A percentile compares a stretch with the other conserved stretches of the same genome.
These are phyloP conservation scores for Dryadomyces quercivorus DNA, from an alignment of 2,329 filamentous ascomycete genomes.

Conservation along the genomic window DNA sequence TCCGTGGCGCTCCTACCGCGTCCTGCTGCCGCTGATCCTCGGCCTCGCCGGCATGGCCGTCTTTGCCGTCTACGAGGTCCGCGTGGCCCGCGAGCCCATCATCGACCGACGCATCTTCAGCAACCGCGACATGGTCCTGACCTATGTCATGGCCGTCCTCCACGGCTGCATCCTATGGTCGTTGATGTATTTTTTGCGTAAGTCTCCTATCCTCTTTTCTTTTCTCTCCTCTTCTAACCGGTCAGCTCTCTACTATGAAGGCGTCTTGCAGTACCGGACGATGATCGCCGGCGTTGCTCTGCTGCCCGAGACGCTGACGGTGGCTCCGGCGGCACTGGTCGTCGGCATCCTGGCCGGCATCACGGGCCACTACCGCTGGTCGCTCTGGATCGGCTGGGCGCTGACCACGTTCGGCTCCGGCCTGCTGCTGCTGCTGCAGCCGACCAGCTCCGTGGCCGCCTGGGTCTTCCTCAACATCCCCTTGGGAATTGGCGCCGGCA, in stretches of 20 bases:
- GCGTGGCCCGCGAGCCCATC: constrained; percentile 17
- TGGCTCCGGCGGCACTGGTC: constrained; percentile 12
- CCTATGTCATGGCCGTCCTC: constrained; percentile 35
- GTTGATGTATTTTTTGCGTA: constrained; percentile 36
- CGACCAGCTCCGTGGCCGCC: constrained; percentile 14
- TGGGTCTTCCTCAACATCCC: constrained; percentile 25
- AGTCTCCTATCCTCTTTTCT: too few species aligned
- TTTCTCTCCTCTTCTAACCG: too few species aligned
- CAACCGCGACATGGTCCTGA: constrained; percentile 19
- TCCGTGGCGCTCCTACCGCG: constrained; percentile 26
- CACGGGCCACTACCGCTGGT: constrained; percentile 19
- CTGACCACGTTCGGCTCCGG: constrained; percentile 15
- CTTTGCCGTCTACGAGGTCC: constrained; percentile 11
- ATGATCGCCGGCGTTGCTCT: constrained; percentile 17
- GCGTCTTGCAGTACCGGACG: constrained; percentile 21
- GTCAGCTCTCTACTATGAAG: constrained; percentile 14
- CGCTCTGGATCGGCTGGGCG: constrained; percentile 16
- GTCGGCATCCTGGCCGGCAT: constrained; percentile 12
- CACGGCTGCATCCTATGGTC: constrained; percentile 46
- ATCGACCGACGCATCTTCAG: constrained; percentile 32
- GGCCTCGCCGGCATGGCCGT: constrained; percentile 23
- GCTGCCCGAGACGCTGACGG: constrained; percentile 15
- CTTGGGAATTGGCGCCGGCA: constrained; percentile 23
- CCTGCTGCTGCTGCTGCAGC: constrained; percentile 12
- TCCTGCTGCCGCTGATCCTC: constrained; percentile 30